Evolutionary conservation across 2,329 filamentous ascomycete genomes (phyloP).

Genomic region (Aureobasidium sp.): DNA sequence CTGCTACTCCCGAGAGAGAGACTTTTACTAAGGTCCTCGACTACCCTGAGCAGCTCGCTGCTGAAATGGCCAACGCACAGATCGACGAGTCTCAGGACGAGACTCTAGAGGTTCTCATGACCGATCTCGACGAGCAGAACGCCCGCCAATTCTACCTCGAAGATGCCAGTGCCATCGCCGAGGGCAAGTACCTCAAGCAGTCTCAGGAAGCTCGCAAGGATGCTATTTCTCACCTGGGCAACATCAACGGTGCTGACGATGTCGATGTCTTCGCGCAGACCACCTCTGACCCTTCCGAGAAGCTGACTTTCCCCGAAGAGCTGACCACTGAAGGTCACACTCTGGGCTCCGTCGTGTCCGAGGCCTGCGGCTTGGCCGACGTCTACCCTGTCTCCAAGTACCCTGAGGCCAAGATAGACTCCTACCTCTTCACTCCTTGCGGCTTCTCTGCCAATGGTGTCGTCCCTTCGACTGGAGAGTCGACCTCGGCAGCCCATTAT

Average conservation of each 20-base stretch:
- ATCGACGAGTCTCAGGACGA: constrained; percentile 59
- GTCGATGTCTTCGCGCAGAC: constrained; percentile 74
- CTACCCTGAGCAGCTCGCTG: constrained; percentile 42
- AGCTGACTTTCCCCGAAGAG: constrained; percentile 57
- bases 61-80: constrained; percentile 21
- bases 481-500: constrained; percentile 59
- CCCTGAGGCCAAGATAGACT: constrained; percentile 87
- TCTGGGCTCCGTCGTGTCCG: constrained; percentile 84
- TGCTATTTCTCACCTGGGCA: constrained; percentile 53
- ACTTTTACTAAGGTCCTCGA: constrained; percentile 54
- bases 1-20: constrained; percentile 59
- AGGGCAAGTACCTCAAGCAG: constrained; percentile 65
- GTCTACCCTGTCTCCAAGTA: constrained; percentile 84
- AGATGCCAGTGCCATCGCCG: constrained; percentile 83
- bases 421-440: constrained; percentile 93
- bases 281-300: constrained; percentile 54
- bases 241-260: constrained; percentile 42
- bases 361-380: constrained; percentile 78
- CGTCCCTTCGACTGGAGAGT: constrained; percentile 57
- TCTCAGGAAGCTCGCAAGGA: constrained; percentile 56
- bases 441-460: constrained; percentile 97
- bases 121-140: constrained; percentile 59
- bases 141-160: constrained; percentile 65
- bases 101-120: constrained; percentile 65
- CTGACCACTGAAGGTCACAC: constrained; percentile 90